These are phyloP conservation scores for Peronospora farinosa DNA, from an alignment of 352 stramenopile genomes.

Conservation along the genomic window DNA sequence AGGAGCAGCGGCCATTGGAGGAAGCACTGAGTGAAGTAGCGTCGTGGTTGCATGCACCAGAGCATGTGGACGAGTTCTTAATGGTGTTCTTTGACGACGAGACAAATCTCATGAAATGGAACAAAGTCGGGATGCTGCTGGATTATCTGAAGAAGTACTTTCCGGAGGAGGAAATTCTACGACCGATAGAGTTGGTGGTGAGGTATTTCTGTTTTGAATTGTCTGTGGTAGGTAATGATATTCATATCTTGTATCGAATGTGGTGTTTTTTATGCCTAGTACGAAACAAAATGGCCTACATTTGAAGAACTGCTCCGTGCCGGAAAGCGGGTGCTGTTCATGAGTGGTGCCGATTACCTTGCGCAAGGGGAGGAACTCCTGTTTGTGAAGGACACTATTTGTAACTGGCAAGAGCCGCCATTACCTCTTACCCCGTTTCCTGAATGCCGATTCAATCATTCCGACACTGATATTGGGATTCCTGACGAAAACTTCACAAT, in stretches of 20 bases:
- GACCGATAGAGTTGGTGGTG: slow-evolving; percentile 54
- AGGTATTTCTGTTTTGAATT: slow-evolving; percentile 9
- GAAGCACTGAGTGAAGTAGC: slow-evolving; percentile 53
- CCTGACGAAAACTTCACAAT: slow-evolving; percentile 48
- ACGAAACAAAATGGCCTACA: slow-evolving; percentile 45
- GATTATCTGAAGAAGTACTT: slow-evolving; percentile 66
- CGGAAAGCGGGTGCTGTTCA: slow-evolving; percentile 72
- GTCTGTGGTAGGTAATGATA: background rate
- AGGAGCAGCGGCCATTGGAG: slow-evolving; percentile 46
- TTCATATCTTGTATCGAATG: background rate
- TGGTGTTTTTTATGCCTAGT: slow-evolving; percentile 19
- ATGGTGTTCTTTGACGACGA: slow-evolving; percentile 85
- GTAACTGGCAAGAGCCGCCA: slow-evolving; percentile 67
- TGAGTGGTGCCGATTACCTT: slow-evolving; percentile 72
- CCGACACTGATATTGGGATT: slow-evolving; percentile 33
- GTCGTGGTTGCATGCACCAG: slow-evolving; percentile 50
- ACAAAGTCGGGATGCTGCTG: slow-evolving; percentile 65
- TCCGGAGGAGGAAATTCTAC: slow-evolving; percentile 48
- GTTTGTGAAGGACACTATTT: slow-evolving; percentile 73
- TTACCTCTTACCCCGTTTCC: slow-evolving; percentile 60
- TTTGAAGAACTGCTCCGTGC: slow-evolving; percentile 53
- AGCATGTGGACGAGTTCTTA: slow-evolving; percentile 60
- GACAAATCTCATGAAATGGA: slow-evolving; percentile 62
- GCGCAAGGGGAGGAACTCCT: slow-evolving; percentile 52
- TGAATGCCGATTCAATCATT: slow-evolving; percentile 46